Evolutionary conservation across 2,329 filamentous ascomycete species (phyloP), one percentile per base, ranked within the genome.

Genomic region (Rhynchosporium agropyri): DNA sequence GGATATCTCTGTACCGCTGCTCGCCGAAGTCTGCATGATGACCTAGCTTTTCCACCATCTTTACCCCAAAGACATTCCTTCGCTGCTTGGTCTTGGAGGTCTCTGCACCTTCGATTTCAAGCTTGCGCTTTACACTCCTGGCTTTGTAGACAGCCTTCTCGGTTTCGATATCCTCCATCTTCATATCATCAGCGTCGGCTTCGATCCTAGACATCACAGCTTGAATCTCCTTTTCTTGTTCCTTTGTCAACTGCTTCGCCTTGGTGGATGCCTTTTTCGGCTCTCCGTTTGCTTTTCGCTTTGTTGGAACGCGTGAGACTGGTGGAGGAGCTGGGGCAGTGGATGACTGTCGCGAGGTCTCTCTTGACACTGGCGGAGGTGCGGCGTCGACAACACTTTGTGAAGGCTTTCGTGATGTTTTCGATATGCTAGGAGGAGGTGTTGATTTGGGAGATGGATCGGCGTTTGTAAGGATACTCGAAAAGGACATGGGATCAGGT

Each of bases 401-500:
- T 36, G 69, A 68, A 40, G 65, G 42, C 60, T 73, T 74, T 57
- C 71, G 66, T n/a, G 57, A 28, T 28, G 68, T 63, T 48, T 74
- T 74, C 12, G 65, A 56, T 8, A 67, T 53, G 20, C 64, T 58
- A 26, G 71, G 72, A 26, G 78, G 72, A 2, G 79, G 79, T 38
- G 81, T 79, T 49, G 79, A 74, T 68, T 79, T 82, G 7, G 83
- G 81, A 81, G 79, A 45, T 85, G 89, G 87, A 61, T 92, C 88
- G 61, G 90, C 83, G 69, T 86, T 92, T 3, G 92, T 94, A 49
- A 98, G 87, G 64, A 98, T 96, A 74, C 93, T 97, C 68, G 92
- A 95, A 73, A 98, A 95, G 4, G 93, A 95, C 93, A 97, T 97
- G 59, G 93, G 90, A 74, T 96, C 90, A 63, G 88, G 83, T 75